phyloP scores from a whole-genome alignment of 257 asterid genomes.

The Rauvolfia tetraphylla region DNA sequence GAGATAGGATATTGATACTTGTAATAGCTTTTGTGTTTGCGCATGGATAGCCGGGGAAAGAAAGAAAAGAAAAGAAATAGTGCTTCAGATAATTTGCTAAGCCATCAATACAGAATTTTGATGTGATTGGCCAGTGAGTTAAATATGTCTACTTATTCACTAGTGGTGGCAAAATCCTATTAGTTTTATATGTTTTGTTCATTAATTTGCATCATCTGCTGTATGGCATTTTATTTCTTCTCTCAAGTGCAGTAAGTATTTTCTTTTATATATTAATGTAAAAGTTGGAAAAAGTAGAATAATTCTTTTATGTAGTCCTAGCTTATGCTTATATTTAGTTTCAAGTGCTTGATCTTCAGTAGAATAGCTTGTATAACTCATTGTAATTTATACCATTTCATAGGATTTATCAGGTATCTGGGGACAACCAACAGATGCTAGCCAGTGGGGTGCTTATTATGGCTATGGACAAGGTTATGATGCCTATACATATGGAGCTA shows the following conservation, averaged over 20 bases:
- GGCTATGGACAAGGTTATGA: conserved; percentile 96
- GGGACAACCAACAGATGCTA: conserved; percentile 83
- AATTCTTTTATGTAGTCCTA: not conserved
- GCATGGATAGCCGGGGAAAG: not conserved
- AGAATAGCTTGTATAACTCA: conserved; percentile 1
- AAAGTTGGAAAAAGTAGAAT: not conserved
- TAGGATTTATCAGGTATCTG: conserved; percentile 67
- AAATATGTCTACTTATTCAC: not conserved
- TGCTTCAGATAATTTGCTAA: not conserved
- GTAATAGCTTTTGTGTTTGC: not conserved
- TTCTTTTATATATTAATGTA: not conserved
- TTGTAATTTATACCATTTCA: conserved; percentile 18
- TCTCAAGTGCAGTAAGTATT: not conserved
- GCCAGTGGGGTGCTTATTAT: conserved; percentile 78
- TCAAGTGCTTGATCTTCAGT: not conserved
- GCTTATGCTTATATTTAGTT: not conserved
- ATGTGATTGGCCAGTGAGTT: not conserved
- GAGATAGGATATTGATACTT: not conserved
- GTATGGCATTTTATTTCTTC: not conserved
- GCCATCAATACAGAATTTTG: not conserved
- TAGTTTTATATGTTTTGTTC: not conserved
- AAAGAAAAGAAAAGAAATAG: not conserved
- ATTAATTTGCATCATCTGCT: not conserved
- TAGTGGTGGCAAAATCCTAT: not conserved
- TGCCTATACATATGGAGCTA: conserved; percentile 76